Evolutionary conservation across 2,329 filamentous ascomycete species (phyloP), one percentile per base, ranked within the genome.

Genomic region (Thielaviopsis ethacetica): DNA sequence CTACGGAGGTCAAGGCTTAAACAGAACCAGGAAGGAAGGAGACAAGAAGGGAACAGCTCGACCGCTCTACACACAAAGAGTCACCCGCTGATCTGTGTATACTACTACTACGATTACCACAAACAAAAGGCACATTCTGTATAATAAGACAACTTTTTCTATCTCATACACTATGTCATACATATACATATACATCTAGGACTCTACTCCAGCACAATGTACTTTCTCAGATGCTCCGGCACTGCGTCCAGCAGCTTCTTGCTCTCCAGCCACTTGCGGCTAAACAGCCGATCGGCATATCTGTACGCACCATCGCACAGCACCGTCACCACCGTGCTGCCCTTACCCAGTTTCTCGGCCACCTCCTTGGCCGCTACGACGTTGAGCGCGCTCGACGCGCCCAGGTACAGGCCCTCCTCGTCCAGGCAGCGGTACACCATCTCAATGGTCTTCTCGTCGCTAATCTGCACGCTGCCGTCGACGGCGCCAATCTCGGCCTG

Each of bases 401-500:
- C 93, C 1, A 98, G 78, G 70, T 98, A 98, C 56, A 98, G 73
- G 1, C 93, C 93, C 70, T 98, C 93, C 72, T 97, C 90, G 67
- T 97, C 91, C 63, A 98, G 76, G 68, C 91, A 95, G 63, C 91
- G 78, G 75, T 97, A 98, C 52, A 98, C 89, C 93, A 96, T 97
- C 72, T 88, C 88, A 65, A 98, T 91, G 67, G 84, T 94, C 80
- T 95, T 91, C 75, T 93, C 90, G 69, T 98, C 93, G 62, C 82
- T 79, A 65, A 98, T 89, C 69, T 84, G 78, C 66, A 98, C 68
- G 41, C 89, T 88, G 61, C 85, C 91, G 72, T 97, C 93, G 17
- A 97, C 68, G 52, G 95, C 76, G 62, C 79, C 85, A 60, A 98
- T 79, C 67, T 98, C 93, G 3, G 86, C 87, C 71, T 82, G 76